Percentiles rank a stretch among this genome's conserved stretches.
phyloP scores from a whole-genome alignment of 164 flowering plant genomes.

The Echeveria elegans region DNA sequence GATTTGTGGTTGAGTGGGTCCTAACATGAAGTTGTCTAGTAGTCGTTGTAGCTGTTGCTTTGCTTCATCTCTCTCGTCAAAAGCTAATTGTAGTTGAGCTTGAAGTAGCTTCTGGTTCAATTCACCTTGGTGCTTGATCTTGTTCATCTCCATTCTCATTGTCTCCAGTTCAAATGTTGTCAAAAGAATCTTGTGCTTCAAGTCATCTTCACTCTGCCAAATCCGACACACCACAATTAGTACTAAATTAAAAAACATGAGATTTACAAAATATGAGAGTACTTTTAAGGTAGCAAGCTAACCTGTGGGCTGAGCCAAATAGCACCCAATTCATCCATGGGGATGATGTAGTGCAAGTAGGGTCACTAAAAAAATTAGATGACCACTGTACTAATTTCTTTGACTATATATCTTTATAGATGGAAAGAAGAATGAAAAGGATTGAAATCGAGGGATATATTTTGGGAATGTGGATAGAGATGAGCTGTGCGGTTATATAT shows the following conservation, averaged over 20 bases:
- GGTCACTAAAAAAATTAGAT: neutral
- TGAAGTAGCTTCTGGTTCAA: neutral
- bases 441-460: neutral
- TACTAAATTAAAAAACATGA: too few species aligned
- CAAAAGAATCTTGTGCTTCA: constrained; percentile 2
- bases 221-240: neutral
- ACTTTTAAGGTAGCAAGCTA: neutral
- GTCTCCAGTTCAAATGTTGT: neutral
- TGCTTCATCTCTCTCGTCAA: neutral
- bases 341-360: neutral
- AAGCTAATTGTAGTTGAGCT: neutral
- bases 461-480: neutral
- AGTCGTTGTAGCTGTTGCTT: neutral
- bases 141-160: neutral
- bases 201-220: constrained; percentile 4
- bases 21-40: neutral
- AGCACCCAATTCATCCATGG: constrained; percentile 4
- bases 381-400: neutral
- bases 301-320: constrained; percentile 3
- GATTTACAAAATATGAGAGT: too few species aligned
- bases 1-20: neutral
- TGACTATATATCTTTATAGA: neutral
- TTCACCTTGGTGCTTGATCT: neutral
- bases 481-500: neutral
- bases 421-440: constrained; percentile 1